These are phyloP conservation scores for Diaporthe velutina DNA, from an alignment of 2,329 filamentous ascomycete species.

Conservation along the genomic window DNA sequence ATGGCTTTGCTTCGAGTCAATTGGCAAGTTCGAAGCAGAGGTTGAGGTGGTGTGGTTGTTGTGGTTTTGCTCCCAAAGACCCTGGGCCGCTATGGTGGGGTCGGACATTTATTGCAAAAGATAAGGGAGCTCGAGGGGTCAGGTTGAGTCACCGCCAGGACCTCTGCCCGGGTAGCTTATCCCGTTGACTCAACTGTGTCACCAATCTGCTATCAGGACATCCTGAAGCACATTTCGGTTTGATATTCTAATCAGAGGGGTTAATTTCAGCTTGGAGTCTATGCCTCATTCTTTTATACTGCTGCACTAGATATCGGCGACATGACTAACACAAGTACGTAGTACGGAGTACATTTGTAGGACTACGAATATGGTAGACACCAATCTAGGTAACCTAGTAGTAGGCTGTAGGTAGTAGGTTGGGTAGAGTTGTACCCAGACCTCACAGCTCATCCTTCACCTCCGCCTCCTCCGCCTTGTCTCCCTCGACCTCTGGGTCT, in stretches of 20 bases:
- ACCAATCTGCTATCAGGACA: neutral
- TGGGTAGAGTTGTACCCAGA: neutral
- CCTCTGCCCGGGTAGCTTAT: neutral
- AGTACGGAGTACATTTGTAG: too few species aligned
- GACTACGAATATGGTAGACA: neutral
- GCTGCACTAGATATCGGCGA: neutral
- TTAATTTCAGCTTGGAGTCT: neutral
- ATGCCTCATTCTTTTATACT: neutral
- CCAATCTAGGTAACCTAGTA: too few species aligned
- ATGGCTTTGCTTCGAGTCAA: slow-evolving; percentile 39
- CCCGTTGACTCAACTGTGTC: slow-evolving; percentile 30
- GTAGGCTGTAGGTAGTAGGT: neutral
- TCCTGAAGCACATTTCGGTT: slow-evolving; percentile 25
- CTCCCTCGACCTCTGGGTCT: slow-evolving; percentile 16
- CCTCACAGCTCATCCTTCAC: slow-evolving; percentile 55
- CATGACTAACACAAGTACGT: too few species aligned
- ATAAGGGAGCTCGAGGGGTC: slow-evolving; percentile 36
- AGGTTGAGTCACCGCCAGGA: slow-evolving; percentile 37
- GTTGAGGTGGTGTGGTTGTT: neutral
- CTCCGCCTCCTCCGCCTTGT: slow-evolving; percentile 41
- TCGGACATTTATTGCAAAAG: slow-evolving; percentile 35
- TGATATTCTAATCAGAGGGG: neutral
- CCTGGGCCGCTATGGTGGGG: slow-evolving; percentile 39
- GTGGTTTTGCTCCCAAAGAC: slow-evolving; percentile 23
- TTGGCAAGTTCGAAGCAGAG: slow-evolving; percentile 37